phyloP scores from a whole-genome alignment of 2,329 filamentous ascomycete genomes.

The Penicillium griseofulvum region DNA sequence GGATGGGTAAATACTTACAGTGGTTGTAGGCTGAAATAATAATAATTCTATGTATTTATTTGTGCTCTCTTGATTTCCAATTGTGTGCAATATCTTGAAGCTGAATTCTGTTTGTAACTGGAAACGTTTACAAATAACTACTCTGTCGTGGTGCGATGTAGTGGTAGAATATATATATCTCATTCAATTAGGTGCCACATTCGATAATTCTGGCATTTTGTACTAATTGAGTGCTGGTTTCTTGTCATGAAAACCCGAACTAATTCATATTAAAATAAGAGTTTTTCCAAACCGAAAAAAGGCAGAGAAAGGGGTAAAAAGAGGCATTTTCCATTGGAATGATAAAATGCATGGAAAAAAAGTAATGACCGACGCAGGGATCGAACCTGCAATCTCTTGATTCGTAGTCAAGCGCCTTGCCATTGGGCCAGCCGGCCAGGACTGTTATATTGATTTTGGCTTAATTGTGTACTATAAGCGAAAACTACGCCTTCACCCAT shows the following conservation, averaged over 20 bases:
- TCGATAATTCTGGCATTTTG: neutral
- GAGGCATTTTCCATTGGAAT: too few relatives aligned
- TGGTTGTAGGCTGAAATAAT: too few relatives aligned
- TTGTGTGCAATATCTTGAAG: too few relatives aligned
- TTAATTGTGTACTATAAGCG: neutral
- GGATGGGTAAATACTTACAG: too few relatives aligned
- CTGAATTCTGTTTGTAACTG: too few relatives aligned
- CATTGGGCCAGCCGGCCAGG: conserved; percentile 47
- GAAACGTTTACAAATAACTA: too few relatives aligned
- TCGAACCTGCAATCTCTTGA: conserved; percentile 54
- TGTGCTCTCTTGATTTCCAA: too few relatives aligned
- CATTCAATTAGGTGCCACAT: neutral
- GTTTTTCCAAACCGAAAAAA: neutral
- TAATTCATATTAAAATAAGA: neutral
- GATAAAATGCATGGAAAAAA: neutral
- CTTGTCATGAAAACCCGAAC: fast-evolving
- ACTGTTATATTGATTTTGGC: neutral
- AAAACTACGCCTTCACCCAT: neutral
- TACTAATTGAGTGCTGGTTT: neutral
- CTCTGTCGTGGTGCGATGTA: too few relatives aligned
- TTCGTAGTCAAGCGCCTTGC: conserved; percentile 54
- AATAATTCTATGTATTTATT: too few relatives aligned
- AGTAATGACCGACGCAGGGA: conserved; percentile 39
- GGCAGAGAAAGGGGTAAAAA: neutral
- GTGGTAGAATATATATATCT: neutral